A percentile compares a stretch with the other conserved stretches of the same genome.
phyloP scores from a whole-genome alignment of 169 alveolate species.

The Cryptosporidium andersoni region DNA sequence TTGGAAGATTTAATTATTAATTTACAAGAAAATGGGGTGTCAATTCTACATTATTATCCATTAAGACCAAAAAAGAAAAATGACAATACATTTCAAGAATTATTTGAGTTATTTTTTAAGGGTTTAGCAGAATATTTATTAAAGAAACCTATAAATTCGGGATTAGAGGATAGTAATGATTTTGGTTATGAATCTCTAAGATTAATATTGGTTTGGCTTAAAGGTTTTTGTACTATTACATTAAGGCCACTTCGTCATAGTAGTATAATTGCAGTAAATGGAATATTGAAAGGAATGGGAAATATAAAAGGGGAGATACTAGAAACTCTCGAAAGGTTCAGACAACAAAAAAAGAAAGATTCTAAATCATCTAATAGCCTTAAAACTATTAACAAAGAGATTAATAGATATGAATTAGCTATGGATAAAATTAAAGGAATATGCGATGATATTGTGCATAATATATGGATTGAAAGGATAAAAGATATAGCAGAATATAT shows the following conservation, averaged over 20 bases:
- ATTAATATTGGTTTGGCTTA: constrained; percentile 20
- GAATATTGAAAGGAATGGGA: constrained; percentile 18
- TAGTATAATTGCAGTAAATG: constrained; percentile 49
- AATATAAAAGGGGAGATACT: constrained; percentile 3
- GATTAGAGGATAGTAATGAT: neutral
- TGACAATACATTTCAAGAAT: constrained; percentile 16
- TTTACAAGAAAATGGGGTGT: constrained; percentile 21
- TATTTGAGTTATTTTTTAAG: constrained; percentile 22
- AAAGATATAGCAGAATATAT: constrained; percentile 46
- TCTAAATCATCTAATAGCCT: constrained; percentile 9
- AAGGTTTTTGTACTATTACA: neutral
- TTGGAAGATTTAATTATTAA: constrained; percentile 18
- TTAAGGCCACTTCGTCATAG: constrained; percentile 61
- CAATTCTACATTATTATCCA: constrained; percentile 51
- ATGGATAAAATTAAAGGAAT: neutral
- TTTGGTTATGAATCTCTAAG: neutral
- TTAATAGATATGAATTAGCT: neutral
- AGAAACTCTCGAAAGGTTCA: constrained; percentile 44
- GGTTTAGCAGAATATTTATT: constrained; percentile 16
- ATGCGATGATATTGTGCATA: constrained; percentile 3
- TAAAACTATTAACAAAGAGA: constrained; percentile 35
- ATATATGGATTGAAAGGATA: constrained; percentile 31
- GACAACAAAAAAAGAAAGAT: constrained; percentile 25
- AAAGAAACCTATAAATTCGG: neutral
- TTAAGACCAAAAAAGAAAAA: constrained; percentile 23